Evolutionary conservation across 495 filamentous ascomycete genomes (phyloP).

Genomic region (Xylaria telfairii): DNA sequence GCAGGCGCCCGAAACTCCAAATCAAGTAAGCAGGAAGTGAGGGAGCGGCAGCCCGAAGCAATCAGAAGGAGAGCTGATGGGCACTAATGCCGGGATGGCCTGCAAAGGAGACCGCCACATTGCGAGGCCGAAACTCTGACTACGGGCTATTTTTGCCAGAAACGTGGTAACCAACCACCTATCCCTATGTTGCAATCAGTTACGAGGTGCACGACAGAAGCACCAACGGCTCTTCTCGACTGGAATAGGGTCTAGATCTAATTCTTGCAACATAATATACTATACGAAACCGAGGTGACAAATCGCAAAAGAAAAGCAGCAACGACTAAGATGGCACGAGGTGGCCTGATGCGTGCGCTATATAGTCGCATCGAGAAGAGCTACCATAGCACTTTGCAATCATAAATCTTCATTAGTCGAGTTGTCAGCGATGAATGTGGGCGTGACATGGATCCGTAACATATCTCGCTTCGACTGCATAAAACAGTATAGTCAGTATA

Average conservation of each 20-base stretch:
- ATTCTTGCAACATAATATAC: neutral
- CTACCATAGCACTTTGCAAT: constrained; percentile 7
- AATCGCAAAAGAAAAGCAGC: neutral
- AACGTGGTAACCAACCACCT: constrained; percentile 15
- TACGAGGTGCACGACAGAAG: constrained; percentile 16
- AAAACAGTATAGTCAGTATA: neutral
- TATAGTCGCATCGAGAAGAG: constrained; percentile 1
- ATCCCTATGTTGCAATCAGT: constrained; percentile 21
- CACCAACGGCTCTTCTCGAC: neutral
- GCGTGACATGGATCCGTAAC: neutral
- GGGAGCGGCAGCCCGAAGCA: constrained; percentile 7
- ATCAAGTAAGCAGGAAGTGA: constrained; percentile 12
- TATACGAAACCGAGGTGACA: neutral
- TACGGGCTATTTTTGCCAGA: neutral
- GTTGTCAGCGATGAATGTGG: neutral
- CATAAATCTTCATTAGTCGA: neutral
- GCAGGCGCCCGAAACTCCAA: constrained; percentile 1
- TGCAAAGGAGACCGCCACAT: constrained; percentile 8
- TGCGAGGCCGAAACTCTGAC: neutral
- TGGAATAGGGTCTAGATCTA: neutral
- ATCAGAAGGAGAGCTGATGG: constrained; percentile 7
- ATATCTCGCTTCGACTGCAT: constrained; percentile 13
- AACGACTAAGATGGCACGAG: constrained; percentile 4
- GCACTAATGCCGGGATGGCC: constrained; percentile 10
- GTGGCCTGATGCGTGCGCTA: neutral